phyloP scores from a whole-genome alignment of 2,329 filamentous ascomycete genomes.

The Sclerotinia trifoliorum region DNA sequence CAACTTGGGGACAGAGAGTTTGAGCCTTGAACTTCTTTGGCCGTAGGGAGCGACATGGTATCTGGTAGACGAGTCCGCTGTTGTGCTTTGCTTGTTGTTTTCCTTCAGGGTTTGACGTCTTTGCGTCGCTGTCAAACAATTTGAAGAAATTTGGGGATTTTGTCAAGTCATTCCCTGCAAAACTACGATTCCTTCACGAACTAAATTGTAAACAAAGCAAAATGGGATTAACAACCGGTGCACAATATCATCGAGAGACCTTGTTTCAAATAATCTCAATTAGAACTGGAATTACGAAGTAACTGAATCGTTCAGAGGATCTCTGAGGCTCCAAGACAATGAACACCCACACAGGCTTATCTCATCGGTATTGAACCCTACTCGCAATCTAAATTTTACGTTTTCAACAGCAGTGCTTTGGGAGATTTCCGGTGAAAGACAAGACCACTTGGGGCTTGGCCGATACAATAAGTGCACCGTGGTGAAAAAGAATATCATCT shows the following conservation, averaged over 20 bases:
- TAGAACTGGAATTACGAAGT: not conserved
- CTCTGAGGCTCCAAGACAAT: constrained; percentile 1
- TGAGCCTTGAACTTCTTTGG: not conserved
- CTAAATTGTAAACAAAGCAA: constrained; percentile 13
- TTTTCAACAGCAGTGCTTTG: too few relatives aligned
- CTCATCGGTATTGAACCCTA: constrained; percentile 7
- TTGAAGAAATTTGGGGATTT: not conserved
- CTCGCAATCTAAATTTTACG: not conserved
- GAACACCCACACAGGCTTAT: not conserved
- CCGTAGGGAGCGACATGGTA: not conserved
- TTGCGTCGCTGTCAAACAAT: constrained; percentile 15
- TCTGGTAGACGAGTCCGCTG: not conserved
- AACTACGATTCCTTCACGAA: constrained; percentile 3
- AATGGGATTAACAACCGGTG: not conserved
- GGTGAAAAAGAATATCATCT: not conserved
- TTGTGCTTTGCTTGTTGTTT: constrained; percentile 3
- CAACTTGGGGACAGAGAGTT: not conserved
- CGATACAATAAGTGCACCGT: not conserved
- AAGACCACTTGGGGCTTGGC: constrained; percentile 3
- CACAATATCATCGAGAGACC: not conserved
- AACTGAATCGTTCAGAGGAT: constrained; percentile 3
- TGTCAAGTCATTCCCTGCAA: constrained; percentile 5
- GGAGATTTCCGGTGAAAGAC: not conserved
- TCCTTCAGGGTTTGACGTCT: not conserved
- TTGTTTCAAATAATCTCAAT: constrained; percentile 3